A percentile compares a stretch with the other conserved stretches of the same genome.
Conservation (phyloP, 805 yeast species). For the Cyberlindnera mrakii region DNA sequence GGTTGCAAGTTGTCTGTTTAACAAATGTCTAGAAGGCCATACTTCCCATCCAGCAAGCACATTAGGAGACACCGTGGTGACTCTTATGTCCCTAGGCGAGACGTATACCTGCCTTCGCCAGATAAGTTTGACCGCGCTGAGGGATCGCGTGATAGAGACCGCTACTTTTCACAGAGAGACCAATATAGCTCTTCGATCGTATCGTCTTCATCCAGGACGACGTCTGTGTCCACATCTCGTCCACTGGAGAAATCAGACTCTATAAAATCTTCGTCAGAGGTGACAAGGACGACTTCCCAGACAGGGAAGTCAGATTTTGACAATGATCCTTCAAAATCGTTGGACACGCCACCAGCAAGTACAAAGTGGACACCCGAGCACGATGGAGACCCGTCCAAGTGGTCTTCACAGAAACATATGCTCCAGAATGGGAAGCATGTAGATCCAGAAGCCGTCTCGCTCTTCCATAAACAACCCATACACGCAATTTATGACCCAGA, state of each 20-base stretch:
- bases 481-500: slow-evolving; percentile 49
- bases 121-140: not conserved
- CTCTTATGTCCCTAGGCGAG: not conserved
- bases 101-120: not conserved
- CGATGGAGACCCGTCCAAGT: not conserved
- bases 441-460: slow-evolving; percentile 4
- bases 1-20: no score
- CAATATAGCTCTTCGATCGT: not conserved
- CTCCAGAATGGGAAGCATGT: slow-evolving; percentile 3
- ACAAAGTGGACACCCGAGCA: not conserved
- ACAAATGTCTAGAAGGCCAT: slow-evolving; percentile 1
- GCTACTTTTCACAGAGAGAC: not conserved
- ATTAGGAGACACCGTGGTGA: not conserved
- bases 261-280: no score
- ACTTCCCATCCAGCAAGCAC: not conserved
- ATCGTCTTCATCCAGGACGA: no score
- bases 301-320: no score
- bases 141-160: not conserved
- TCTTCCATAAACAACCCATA: slow-evolving; percentile 23
- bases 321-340: no score
- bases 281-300: no score
- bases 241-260: no score
- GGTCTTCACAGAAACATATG: slow-evolving; percentile 1
- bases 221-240: no score
- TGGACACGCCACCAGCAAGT: not conserved